Evolutionary conservation across 495 filamentous ascomycete genomes (phyloP).

Genomic region (Aspergillus kassunensis): DNA sequence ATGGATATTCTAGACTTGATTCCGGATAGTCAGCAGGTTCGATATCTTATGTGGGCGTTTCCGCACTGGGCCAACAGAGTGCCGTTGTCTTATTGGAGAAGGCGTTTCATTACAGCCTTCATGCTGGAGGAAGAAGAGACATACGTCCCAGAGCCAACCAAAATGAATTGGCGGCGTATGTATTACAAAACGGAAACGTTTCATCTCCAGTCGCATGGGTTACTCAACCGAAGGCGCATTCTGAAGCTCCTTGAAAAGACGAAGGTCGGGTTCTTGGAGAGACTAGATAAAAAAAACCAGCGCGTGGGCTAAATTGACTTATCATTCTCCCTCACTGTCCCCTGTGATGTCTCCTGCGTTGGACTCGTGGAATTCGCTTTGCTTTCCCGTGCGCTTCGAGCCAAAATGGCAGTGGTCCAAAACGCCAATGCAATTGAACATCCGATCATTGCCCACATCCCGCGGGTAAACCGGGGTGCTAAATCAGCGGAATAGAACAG

Average conservation of each 20-base stretch:
- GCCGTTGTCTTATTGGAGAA: background rate
- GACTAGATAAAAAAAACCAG: background rate
- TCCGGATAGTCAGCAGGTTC: background rate
- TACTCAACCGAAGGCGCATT: background rate
- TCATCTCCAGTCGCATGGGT: background rate
- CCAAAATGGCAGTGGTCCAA: constrained; percentile 48
- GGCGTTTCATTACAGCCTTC: background rate
- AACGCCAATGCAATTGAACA: constrained; percentile 45
- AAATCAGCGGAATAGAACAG: constrained; percentile 57
- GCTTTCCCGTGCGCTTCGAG: constrained; percentile 19
- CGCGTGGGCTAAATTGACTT: background rate
- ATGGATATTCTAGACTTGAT: background rate
- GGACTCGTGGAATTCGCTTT: background rate
- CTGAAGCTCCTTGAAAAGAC: background rate
- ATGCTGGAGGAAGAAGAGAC: background rate
- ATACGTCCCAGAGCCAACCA: background rate
- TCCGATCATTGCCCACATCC: constrained; percentile 58
- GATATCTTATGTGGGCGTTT: background rate
- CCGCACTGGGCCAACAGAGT: background rate
- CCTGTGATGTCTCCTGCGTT: background rate
- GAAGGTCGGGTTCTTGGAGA: background rate
- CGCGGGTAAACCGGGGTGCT: constrained; percentile 55
- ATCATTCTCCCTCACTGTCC: background rate
- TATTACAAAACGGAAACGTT: background rate
- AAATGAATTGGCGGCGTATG: background rate